A percentile compares a stretch with the other conserved stretches of the same genome.
These are phyloP conservation scores for Astrocystis sublimbata DNA, from an alignment of 495 filamentous ascomycete species.

Conservation along the genomic window DNA sequence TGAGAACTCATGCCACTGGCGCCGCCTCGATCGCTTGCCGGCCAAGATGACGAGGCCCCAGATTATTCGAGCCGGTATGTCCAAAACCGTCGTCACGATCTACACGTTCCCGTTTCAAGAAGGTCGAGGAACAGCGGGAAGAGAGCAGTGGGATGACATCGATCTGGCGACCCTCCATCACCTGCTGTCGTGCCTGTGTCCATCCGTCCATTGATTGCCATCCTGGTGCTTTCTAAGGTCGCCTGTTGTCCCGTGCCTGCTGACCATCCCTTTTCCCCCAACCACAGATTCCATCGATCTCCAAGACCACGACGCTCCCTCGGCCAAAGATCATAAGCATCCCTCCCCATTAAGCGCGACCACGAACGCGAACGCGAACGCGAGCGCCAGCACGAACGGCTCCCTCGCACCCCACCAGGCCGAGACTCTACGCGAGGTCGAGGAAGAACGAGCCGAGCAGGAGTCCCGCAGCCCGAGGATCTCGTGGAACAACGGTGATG, in stretches of 20 bases:
- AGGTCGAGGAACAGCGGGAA: no score
- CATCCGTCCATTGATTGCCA: not conserved
- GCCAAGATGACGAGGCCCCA: conserved; percentile 70
- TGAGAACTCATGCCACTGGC: conserved; percentile 28
- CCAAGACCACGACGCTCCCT: conserved; percentile 77
- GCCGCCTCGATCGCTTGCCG: conserved; percentile 20
- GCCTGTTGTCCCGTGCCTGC: conserved; percentile 22
- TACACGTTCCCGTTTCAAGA: conserved; percentile 22
- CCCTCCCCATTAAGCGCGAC: conserved; percentile 35
- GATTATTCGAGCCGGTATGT: conserved; percentile 76
- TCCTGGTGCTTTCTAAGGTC: conserved; percentile 22
- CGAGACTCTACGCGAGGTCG: conserved; percentile 73
- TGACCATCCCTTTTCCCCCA: conserved; percentile 25
- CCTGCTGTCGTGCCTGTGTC: not conserved
- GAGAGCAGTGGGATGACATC: no score
- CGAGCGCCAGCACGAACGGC: conserved; percentile 45
- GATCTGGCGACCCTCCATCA: no score
- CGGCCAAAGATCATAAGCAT: conserved; percentile 70
- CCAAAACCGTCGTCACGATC: conserved; percentile 21
- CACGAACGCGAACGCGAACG: conserved; percentile 39
- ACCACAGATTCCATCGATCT: conserved; percentile 89
- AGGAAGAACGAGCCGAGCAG: conserved; percentile 72
- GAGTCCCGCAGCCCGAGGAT: conserved; percentile 53
- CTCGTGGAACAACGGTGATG: conserved; percentile 51
- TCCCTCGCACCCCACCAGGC: conserved; percentile 80